These are phyloP conservation scores for Termitomyces sp. DNA, from an alignment of 768 basidiomycete species.

Conservation along the genomic window DNA sequence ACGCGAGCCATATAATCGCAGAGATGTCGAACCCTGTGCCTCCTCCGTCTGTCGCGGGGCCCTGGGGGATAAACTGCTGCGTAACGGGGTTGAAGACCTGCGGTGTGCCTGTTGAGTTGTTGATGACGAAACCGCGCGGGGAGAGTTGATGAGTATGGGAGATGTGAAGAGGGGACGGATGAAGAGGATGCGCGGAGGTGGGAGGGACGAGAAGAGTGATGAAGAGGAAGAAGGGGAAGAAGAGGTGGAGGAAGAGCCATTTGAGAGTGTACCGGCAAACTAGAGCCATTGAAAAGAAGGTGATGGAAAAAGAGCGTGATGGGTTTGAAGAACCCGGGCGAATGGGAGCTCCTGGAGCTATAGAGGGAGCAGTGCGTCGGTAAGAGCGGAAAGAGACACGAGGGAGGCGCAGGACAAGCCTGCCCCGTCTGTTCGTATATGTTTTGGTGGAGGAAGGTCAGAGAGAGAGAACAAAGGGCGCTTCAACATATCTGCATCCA, in stretches of 20 bases:
- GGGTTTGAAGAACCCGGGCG: constrained; percentile 1
- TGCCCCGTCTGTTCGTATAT: not conserved
- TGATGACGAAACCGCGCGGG: constrained; percentile 16
- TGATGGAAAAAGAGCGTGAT: constrained; percentile 14
- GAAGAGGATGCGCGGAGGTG: constrained; percentile 1
- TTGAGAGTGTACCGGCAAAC: constrained; percentile 3
- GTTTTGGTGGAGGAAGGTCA: not conserved
- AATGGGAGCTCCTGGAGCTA: not conserved
- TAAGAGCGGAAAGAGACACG: not conserved
- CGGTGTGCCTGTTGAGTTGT: constrained; percentile 34
- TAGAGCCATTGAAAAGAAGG: constrained; percentile 7
- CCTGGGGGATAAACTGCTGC: constrained; percentile 44
- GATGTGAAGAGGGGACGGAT: constrained; percentile 2
- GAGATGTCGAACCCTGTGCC: constrained; percentile 42
- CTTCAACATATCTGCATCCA: not conserved
- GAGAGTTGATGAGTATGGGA: constrained; percentile 4
- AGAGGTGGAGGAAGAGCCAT: constrained; percentile 8
- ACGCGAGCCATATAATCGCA: constrained; percentile 57
- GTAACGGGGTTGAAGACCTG: constrained; percentile 43
- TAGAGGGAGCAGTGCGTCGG: not conserved
- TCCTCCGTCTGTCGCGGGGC: constrained; percentile 54
- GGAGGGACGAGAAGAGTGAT: not conserved
- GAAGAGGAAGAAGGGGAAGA: constrained; percentile 1
- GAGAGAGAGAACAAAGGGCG: not conserved
- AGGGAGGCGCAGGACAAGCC: constrained; percentile 3